Conservation (phyloP, 2,329 filamentous ascomycete genomes). For the Aciculosporium take region DNA sequence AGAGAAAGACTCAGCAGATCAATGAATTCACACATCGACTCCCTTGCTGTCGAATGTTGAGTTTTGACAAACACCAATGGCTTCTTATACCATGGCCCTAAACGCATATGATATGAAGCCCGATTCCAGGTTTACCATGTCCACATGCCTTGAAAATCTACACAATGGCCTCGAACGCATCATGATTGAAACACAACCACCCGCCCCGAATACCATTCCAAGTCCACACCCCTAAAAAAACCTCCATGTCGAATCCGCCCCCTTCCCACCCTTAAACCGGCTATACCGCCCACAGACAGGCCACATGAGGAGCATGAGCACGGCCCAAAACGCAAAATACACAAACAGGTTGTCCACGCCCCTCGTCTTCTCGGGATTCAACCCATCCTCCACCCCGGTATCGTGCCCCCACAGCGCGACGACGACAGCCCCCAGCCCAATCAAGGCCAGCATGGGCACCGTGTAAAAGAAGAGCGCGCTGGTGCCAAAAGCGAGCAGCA, state of each 20-base stretch:
- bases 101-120: too few species aligned
- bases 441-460: conserved; percentile 22
- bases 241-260: conserved; percentile 30
- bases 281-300: conserved; percentile 28
- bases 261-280: conserved; percentile 26
- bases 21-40: too few species aligned
- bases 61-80: too few species aligned
- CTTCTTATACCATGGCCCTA: too few species aligned
- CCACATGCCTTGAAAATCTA: too few species aligned
- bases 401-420: conserved; percentile 21
- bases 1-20: too few species aligned
- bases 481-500: conserved; percentile 30
- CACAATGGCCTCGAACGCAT: too few species aligned
- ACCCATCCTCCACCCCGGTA: conserved; percentile 13
- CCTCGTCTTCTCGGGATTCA: conserved; percentile 12
- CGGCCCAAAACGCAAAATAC: conserved; percentile 23
- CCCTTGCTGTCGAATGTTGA: too few species aligned
- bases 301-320: conserved; percentile 24
- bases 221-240: too few species aligned
- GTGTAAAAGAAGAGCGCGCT: conserved; percentile 33
- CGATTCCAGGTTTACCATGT: too few species aligned
- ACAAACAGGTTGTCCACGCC: conserved; percentile 25
- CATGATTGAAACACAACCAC: too few species aligned
- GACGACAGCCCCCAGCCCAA: conserved; percentile 13
- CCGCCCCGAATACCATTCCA: too few species aligned